Base-by-base conservation (phyloP, 495 filamentous ascomycete species). In the Xylaria palmicola region DNA sequence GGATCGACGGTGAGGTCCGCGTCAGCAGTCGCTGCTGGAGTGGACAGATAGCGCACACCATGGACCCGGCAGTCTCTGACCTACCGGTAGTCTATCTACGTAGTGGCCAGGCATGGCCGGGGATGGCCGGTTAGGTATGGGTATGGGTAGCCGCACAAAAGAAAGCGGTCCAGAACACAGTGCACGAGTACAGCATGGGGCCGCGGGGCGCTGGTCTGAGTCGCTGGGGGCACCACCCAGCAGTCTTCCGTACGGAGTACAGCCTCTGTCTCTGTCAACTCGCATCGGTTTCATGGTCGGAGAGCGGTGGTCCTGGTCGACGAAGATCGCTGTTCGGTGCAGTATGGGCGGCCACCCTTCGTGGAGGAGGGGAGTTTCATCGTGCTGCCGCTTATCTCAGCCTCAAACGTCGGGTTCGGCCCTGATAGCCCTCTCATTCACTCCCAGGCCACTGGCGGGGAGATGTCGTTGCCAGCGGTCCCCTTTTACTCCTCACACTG, bases 341-440 rank as follows among this genome's bases (percentile, higher is more conserved):
- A 30, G 12, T 30, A n/a, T 7, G 1, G 19, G 10, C 4, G 20
- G 30, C 19, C 41, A 34, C 54, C 40, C 41, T 36, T 26, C 17
- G 30, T 41, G 9, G 20, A 57, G 20, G 41, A 47, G 37, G 17
- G 34, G 40, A 36, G 55, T 57, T 45, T 48, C 40, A 57, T 7
- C 19, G 15, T 47, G 55, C 55, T 47, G 55, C 17, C 41, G 55
- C 41, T 57, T 48, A 45, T 57, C 55, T 57, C 55, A 57, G 55
- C 55, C 55, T 57, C 55, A 57, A n/a, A 57, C 41, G 52, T 17
- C 26, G 36, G 40, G 19, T 20, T 45, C 40, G 40, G 41, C 55
- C 55, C 40, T 41, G 40, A 47, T 24, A 2, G 41, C 30, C 55
- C 9, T 56, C n/a, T 37, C 41, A 44, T 39, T 5, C n/a, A 32